These are phyloP conservation scores for Gossypium anomalum DNA, from an alignment of 345 rosid genomes.

Conservation along the genomic window DNA sequence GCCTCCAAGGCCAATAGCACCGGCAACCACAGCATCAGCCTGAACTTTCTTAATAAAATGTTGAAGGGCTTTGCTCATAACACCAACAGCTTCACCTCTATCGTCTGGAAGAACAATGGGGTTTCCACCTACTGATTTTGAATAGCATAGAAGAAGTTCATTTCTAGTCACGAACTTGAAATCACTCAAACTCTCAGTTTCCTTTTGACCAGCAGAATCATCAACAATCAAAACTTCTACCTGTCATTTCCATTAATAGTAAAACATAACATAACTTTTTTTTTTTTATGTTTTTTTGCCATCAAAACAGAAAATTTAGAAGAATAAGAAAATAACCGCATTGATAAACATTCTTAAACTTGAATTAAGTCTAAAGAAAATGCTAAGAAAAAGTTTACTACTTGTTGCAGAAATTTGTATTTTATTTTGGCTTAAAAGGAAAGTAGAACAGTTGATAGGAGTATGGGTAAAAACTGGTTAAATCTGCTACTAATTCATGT, in stretches of 20 bases:
- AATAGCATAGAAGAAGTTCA: slow-evolving; percentile 44
- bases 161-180: slow-evolving; percentile 49
- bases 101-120: slow-evolving; percentile 44
- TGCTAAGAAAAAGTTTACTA: background rate
- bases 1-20: slow-evolving; percentile 81
- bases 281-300: background rate
- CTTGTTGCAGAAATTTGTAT: no score
- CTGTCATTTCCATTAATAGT: slow-evolving; percentile 29
- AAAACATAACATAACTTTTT: background rate
- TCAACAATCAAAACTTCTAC: slow-evolving; percentile 67
- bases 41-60: slow-evolving; percentile 38
- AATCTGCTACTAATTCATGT: no score
- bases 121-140: slow-evolving; percentile 23
- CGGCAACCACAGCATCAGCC: slow-evolving; percentile 43
- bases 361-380: background rate
- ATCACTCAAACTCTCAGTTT: slow-evolving; percentile 32
- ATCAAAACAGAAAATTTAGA: background rate
- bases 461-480: background rate
- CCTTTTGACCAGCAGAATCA: slow-evolving; percentile 55
- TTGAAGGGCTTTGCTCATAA: slow-evolving; percentile 65
- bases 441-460: no score
- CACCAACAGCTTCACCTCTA: slow-evolving; percentile 62
- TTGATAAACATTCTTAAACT: background rate
- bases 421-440: no score
- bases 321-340: background rate